Evolutionary conservation across 805 yeast genomes (phyloP).

Genomic region (Saccharomycopsis fermentans): DNA sequence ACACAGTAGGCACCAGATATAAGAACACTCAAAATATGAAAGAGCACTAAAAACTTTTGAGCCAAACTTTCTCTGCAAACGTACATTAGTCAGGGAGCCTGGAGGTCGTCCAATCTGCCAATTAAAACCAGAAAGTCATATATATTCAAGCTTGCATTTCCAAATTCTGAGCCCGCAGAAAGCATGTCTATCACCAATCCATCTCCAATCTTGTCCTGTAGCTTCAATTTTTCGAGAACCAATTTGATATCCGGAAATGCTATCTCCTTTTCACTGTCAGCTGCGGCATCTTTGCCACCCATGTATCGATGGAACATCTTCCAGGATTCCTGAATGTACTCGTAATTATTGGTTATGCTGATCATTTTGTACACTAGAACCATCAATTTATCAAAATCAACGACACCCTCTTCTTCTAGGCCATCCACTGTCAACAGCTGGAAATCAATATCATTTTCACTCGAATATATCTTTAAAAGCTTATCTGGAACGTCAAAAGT

Average conservation of each 20-base stretch:
- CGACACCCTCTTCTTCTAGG: slow-evolving; percentile 10
- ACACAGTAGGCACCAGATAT: too few relatives aligned
- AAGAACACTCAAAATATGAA: too few relatives aligned
- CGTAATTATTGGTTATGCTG: slow-evolving; percentile 7
- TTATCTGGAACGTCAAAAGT: slow-evolving; percentile 6
- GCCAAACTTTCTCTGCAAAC: too few relatives aligned
- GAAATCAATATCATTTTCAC: slow-evolving; percentile 3
- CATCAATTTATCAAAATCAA: slow-evolving; percentile 14
- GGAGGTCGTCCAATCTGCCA: slow-evolving; percentile 12
- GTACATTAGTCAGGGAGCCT: background rate
- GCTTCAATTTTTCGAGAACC: slow-evolving; percentile 7
- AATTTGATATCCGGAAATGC: slow-evolving; percentile 13
- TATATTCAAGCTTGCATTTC: slow-evolving; percentile 10
- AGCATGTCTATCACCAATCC: slow-evolving; percentile 16
- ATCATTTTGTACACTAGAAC: slow-evolving; percentile 8
- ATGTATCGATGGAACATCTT: slow-evolving; percentile 6
- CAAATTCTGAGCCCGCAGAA: slow-evolving; percentile 11
- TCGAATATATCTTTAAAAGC: slow-evolving; percentile 3
- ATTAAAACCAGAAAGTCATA: slow-evolving; percentile 11
- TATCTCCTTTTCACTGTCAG: slow-evolving; percentile 4
- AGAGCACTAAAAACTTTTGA: too few relatives aligned
- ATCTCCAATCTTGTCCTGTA: slow-evolving; percentile 10
- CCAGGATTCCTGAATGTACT: slow-evolving; percentile 14
- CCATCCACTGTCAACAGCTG: slow-evolving; percentile 8
- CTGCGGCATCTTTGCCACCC: background rate